Conservation (phyloP, 495 filamentous ascomycete species). For the Pyrenula aspistea region DNA sequence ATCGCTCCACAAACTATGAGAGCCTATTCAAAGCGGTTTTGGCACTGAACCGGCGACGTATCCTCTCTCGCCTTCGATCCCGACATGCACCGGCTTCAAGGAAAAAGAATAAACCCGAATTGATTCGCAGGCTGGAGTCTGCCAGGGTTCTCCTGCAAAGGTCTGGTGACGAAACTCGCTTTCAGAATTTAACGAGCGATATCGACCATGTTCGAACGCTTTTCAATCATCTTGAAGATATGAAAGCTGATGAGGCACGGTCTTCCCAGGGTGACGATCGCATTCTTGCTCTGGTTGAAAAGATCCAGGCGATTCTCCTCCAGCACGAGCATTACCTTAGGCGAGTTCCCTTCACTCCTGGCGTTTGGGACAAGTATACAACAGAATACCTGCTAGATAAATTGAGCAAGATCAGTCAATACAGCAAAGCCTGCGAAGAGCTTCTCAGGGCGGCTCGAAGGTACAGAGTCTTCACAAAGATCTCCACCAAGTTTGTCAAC, state of each 20-base stretch:
- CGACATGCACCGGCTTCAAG: background rate
- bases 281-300: background rate
- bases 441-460: background rate
- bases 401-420: background rate
- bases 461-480: background rate
- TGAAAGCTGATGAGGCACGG: background rate
- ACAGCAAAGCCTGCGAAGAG: background rate
- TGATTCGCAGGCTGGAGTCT: slow-evolving; percentile 17
- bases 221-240: background rate
- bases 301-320: background rate
- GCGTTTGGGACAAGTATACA: background rate
- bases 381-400: background rate
- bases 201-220: background rate
- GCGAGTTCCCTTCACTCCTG: background rate
- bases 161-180: background rate
- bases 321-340: background rate
- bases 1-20: background rate
- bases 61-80: background rate
- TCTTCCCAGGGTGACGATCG: background rate
- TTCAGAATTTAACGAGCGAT: background rate
- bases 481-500: background rate
- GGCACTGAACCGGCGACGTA: background rate
- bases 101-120: background rate
- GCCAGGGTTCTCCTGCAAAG: background rate
- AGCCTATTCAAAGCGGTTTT: background rate